Conservation (phyloP, 75 land plant species). For the Cunninghamia lanceolata region DNA sequence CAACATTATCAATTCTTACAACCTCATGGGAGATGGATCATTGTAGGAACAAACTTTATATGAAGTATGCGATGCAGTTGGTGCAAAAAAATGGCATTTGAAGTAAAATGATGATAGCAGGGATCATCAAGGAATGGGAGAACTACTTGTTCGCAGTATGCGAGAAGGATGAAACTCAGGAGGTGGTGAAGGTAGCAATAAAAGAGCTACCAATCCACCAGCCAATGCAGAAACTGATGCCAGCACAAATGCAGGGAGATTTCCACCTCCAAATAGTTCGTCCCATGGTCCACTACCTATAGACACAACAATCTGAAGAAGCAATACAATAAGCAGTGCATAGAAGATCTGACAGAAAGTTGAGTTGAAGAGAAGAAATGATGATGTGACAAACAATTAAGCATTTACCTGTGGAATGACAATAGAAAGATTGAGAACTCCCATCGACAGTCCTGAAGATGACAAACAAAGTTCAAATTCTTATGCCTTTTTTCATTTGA, state of each 20-base stretch:
- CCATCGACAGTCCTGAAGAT: constrained; percentile 88
- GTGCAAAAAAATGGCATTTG: not conserved
- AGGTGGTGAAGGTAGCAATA: constrained; percentile 54
- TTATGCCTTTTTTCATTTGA: not conserved
- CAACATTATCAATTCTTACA: not conserved
- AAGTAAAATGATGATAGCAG: not conserved
- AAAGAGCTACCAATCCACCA: constrained; percentile 62
- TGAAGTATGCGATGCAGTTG: not conserved
- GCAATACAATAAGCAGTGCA: constrained; percentile 5
- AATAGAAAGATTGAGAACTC: constrained; percentile 86
- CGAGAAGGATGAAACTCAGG: constrained; percentile 16
- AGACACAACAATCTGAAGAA: constrained; percentile 66
- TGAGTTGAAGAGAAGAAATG: not conserved
- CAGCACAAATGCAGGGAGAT: constrained; percentile 68
- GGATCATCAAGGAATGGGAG: constrained; percentile 12
- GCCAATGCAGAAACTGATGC: constrained; percentile 61
- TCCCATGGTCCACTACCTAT: constrained; percentile 90
- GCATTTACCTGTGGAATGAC: constrained; percentile 89
- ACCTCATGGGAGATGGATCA: not conserved
- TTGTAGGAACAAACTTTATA: not conserved
- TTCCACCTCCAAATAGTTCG: constrained; percentile 80
- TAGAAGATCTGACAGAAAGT: not conserved
- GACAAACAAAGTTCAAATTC: not conserved
- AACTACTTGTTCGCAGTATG: constrained; percentile 4
- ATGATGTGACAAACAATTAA: not conserved